Evolutionary conservation across 345 rosid species (phyloP), one percentile per base, ranked within the genome.

Genomic region (Ceriops tagal): DNA sequence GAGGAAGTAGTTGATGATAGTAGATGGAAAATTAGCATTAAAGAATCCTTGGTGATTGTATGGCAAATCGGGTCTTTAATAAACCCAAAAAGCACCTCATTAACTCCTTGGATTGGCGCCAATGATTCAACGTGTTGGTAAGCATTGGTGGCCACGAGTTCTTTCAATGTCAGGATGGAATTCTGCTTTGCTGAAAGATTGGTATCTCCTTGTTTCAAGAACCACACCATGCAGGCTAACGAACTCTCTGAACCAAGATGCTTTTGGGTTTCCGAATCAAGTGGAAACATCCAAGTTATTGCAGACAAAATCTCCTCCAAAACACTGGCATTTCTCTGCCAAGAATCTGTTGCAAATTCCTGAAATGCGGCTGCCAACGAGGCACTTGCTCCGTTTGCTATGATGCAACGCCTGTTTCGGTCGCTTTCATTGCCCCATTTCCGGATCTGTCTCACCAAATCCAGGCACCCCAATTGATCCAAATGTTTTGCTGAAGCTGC

Each of bases 371-470:
- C 69, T 5, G 88, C 81, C 5, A 88, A 43, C 0, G 32, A 75
- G 1, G 28, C 52, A 0, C 65, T 73, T 0, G 84, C 65, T 11
- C 80, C 78, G 11, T 72, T 78, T 0, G 57, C 72, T 0, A 63
- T 62, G 19, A 88, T 73, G 69, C 82, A 79, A 0, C 71, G 65
- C 35, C 73, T 53, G 53, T 88, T 82, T n/a, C 88, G 69, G 57
- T 85, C 89, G 32, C 88, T 88, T 53, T 88, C 92, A 0, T 26
- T 15, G 3, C 80, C 77, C 84, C 85, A 82, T 19, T 62, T 75
- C 63, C 74, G 65, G 64, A 88, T 79, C 67, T 71, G 76, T 22
- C 26, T 66, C 55, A 82, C 35, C 28, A 60, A 61, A 3, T 77
- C 75, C 0, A 78, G 19, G 67, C 77, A 78, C 43, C 59, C 62